Evolutionary conservation across 2,329 filamentous ascomycete species (phyloP).

Genomic region (Hypocrella siamensis): DNA sequence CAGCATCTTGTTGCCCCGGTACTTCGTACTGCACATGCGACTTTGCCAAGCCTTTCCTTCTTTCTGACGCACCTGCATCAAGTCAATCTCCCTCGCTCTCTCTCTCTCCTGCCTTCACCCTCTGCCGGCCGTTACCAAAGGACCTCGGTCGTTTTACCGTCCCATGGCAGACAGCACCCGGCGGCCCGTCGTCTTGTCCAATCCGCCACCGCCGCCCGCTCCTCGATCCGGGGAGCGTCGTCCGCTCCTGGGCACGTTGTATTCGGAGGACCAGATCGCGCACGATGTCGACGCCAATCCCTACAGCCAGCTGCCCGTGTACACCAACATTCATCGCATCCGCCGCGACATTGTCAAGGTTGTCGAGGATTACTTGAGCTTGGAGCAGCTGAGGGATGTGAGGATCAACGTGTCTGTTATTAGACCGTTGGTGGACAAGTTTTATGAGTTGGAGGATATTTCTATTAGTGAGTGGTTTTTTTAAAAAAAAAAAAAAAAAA

Average conservation of each 20-base stretch:
- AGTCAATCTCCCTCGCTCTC: neutral
- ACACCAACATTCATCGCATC: constrained; percentile 62
- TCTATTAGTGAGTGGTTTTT: constrained; percentile 44
- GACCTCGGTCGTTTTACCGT: neutral
- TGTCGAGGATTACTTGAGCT: constrained; percentile 46
- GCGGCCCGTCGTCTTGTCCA: constrained; percentile 17
- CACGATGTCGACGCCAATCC: no score
- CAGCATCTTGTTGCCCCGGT: no score
- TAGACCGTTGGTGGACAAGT: constrained; percentile 66
- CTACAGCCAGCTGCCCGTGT: constrained; percentile 52
- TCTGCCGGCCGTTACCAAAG: neutral
- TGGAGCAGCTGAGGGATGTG: constrained; percentile 65
- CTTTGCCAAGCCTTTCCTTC: no score
- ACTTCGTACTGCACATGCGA: no score
- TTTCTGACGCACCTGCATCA: neutral
- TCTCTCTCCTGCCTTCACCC: neutral
- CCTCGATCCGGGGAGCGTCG: no score
- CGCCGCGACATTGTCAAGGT: constrained; percentile 47
- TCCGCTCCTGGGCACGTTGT: constrained; percentile 18
- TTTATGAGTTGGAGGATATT: constrained; percentile 65
- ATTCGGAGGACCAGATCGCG: constrained; percentile 13
- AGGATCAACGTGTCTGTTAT: constrained; percentile 71
- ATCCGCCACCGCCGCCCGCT: no score
- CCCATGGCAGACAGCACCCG: constrained; percentile 8
- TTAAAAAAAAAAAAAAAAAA: no score